A percentile compares a stretch with the other conserved stretches of the same genome.
phyloP scores from a whole-genome alignment of 192 early-diverging fungal genomes.

The Coemansia sp. region DNA sequence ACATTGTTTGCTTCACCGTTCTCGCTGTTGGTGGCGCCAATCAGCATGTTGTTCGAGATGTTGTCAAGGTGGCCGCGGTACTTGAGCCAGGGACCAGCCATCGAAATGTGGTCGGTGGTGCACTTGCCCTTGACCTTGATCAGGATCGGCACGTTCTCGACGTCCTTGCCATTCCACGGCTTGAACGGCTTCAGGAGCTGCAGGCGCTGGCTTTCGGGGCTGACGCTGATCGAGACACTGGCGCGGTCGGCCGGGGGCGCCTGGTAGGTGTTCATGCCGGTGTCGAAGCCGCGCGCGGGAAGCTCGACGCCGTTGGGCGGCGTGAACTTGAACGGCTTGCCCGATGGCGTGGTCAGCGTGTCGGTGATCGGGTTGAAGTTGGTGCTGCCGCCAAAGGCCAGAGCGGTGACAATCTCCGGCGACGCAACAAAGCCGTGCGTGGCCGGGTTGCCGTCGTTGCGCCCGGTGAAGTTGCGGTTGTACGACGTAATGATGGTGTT shows the following conservation, averaged over 20 bases:
- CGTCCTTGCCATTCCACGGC: constrained; percentile 89
- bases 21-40: constrained; percentile 92
- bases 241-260: constrained; percentile 84
- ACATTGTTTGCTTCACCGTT: constrained; percentile 75
- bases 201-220: constrained; percentile 84
- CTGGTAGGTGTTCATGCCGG: constrained; percentile 94
- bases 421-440: constrained; percentile 96
- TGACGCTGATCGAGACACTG: constrained; percentile 70
- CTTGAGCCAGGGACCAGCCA: constrained; percentile 89
- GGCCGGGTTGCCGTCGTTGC: constrained; percentile 97
- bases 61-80: constrained; percentile 99
- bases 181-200: constrained; percentile 87
- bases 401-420: constrained; percentile 93
- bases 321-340: constrained; percentile 93
- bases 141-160: constrained; percentile 77
- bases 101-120: constrained; percentile 98
- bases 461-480: constrained; percentile 99
- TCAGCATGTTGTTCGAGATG: constrained; percentile 99
- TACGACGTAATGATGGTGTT: constrained; percentile 99
- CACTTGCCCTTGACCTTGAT: constrained; percentile 98
- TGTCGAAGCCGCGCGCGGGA: constrained; percentile 90
- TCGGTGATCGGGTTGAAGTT: constrained; percentile 95
- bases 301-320: constrained; percentile 85
- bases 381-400: constrained; percentile 92
- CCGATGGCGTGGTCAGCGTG: constrained; percentile 77